Evolutionary conservation across 2,329 filamentous ascomycete species (phyloP), one percentile per base, ranked within the genome.

Genomic region (Botrytis galanthina): DNA sequence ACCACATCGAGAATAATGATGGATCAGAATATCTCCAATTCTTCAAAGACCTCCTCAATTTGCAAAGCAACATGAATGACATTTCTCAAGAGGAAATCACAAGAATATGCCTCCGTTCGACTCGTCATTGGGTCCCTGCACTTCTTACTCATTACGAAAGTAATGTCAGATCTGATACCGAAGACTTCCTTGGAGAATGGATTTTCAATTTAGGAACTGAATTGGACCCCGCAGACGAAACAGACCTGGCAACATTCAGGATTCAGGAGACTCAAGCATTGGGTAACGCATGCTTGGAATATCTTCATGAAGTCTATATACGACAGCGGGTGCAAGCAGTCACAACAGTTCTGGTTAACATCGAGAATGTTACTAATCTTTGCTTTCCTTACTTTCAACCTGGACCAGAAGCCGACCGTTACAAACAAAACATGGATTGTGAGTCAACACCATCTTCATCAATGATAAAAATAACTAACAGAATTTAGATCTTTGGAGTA

Each of bases 131-230:
- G 86, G 86, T 82, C 6, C 87, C 87, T 14, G 82, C 83, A 1
- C 79, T 89, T 22, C 83, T 89, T 35, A 83, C 86, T n/a, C 86
- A 86, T 75, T 83, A 82, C 12, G 86, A 87, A 61, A 80, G 79
- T 44, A 75, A 77, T 5, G 84, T 88, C 37, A 83, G 87, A 48
- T 79, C 80, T 48, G 82, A 81, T 61, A 86, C 86, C 0, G 78
- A 79, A 51, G 75, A 76, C 7, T 79, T 79, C 46, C 74, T 81
- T 32, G 60, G 70, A 12, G 74, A 78, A 8, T 54, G 76, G 26
- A 73, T 81, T 37, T 73, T 80, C 51, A 67, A 66, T 9, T 64
- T 74, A 35, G 74, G 74, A 32, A 64, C 73, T 4, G 74, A 77
- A 20, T 59, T 73, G 26, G 72, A 76, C 32, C 57, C 75, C 35